Conservation (phyloP, 2,329 filamentous ascomycete genomes). For the Bimuria novae-zelandiae region DNA sequence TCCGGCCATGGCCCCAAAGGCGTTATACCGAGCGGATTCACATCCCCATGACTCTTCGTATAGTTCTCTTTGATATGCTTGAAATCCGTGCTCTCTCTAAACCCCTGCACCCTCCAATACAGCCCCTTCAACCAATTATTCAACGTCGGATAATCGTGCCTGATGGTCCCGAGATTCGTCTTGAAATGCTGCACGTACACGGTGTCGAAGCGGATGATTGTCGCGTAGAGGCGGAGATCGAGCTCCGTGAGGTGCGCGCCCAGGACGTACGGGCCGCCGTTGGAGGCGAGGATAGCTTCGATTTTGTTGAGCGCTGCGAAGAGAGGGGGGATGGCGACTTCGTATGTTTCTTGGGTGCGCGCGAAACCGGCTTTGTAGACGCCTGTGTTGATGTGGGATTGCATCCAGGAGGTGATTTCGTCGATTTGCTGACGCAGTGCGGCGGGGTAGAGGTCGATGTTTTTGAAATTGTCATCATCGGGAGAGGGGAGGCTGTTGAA, state of each 20-base stretch:
- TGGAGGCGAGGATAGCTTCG: constrained; percentile 53
- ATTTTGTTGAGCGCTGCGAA: constrained; percentile 65
- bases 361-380: constrained; percentile 69
- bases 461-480: constrained; percentile 46
- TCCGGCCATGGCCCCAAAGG: constrained; percentile 65
- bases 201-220: constrained; percentile 63
- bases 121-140: constrained; percentile 64
- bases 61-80: constrained; percentile 69
- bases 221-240: constrained; percentile 62
- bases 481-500: constrained; percentile 60
- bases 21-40: constrained; percentile 67
- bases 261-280: constrained; percentile 61
- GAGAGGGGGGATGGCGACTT: constrained; percentile 58
- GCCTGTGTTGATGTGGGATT: constrained; percentile 60
- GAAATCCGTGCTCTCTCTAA: constrained; percentile 65
- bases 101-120: constrained; percentile 62
- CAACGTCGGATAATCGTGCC: constrained; percentile 64
- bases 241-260: constrained; percentile 62
- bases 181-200: constrained; percentile 71
- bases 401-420: constrained; percentile 58
- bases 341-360: constrained; percentile 59
- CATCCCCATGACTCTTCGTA: constrained; percentile 63
- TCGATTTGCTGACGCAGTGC: constrained; percentile 58
- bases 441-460: constrained; percentile 59
- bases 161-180: constrained; percentile 65